Evolutionary conservation across 331 rosid species (phyloP), one percentile per base, ranked within the genome.

Genomic region (Rosa hybrid): DNA sequence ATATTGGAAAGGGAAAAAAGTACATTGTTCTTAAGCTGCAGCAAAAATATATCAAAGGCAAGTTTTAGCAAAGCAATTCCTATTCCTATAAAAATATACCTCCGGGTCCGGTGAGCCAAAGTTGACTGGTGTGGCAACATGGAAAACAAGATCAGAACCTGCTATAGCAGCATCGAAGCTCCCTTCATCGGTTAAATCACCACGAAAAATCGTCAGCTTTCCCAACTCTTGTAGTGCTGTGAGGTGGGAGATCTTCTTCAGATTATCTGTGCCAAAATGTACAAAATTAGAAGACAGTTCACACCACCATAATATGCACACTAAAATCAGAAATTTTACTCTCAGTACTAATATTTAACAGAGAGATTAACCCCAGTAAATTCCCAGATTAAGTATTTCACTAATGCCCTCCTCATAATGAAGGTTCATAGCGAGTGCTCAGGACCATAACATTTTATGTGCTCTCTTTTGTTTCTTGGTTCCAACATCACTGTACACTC

Each of bases 101-200:
- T 93, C 98, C 0, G 98, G 98, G 57, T 93, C 95, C 85, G 86
- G 68, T 4, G 98, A 93, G 77, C 90, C 94, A 80, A 93, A 90
- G 86, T 91, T 72, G 44, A 93, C 92, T 8, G 97, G 98, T 6
- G 97, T 90, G 23, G 98, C 98, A 60, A 93, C 85, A 76, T 91
- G 94, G 86, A 91, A 93, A 68, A 93, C 98, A 46, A 90, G 71
- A 30, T 93, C 90, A 88, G 93, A 93, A 20, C 90, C 97, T 34
- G 88, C 83, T 67, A 91, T 69, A 1, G 98, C 92, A 30, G 88
- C 91, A 82, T 91, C 94, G 64, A 93, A 91, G 68, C 89, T 79
- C 46, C 77, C 88, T 48, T 86, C 97, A 44, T 82, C 86, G 7
- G 94, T 87, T 75, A 93, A 85, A 51, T 93, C 97, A 73, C 89